Base-by-base conservation (phyloP, 2,329 filamentous ascomycete genomes). In the Apiospora malaysiana region DNA sequence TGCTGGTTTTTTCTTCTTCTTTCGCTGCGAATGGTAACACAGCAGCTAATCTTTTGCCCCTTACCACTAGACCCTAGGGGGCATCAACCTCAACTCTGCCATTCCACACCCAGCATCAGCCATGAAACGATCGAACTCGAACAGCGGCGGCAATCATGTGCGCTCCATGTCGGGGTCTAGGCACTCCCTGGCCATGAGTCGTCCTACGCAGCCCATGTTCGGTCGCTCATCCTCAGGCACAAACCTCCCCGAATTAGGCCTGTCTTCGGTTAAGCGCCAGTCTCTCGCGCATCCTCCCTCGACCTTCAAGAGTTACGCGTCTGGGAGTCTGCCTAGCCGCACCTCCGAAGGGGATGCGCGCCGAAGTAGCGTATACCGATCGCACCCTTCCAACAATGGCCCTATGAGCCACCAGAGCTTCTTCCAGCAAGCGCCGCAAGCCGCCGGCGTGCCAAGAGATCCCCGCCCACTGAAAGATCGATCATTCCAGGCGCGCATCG, bases 61-160 rank as follows among this genome's bases (percentile, higher is more conserved):
- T 5, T n/a, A 21, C 21, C 6, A 74, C 73, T 81, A 97, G 94
- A 98, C 96, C 69, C 89, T 98, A 72, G 95, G 92, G 74, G 91
- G 91, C 75, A 90, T 97, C 78, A 95, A 63, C 80, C 90, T 91
- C 81, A 95, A 94, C 81, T 93, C 93, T 25, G 90, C 90, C 27
- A 93, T 99, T 73, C 96, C 96, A 25, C 94, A 97, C 83, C 95
- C 96, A 10, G 89, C 93, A 40, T 98, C 95, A 51, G 94, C 94
- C 51, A 92, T 99, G 88, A 99, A 99, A 85, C 93, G 96, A 81
- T 93, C 93, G 42, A 96, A 91, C 78, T 95, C 94, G 16, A 91
- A 90, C 78, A 86, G 90, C 77, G 87, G 89, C 72, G 87, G 89
- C 72, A 91, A 92, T 79, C 93, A 97, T 85, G 90, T 86, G 75